Base-by-base conservation (phyloP, 331 rosid species). In the Malus hybrid region DNA sequence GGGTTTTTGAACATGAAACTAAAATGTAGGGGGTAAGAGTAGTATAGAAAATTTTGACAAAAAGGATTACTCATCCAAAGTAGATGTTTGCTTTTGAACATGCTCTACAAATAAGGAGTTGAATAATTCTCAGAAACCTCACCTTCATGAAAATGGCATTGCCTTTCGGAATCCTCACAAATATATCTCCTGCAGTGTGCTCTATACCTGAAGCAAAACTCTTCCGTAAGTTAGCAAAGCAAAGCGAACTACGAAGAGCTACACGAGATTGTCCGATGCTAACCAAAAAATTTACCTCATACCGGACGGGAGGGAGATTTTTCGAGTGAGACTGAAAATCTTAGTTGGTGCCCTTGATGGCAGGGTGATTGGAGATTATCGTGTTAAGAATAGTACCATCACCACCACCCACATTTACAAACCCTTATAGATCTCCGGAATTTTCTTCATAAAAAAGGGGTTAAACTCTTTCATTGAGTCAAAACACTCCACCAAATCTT, bases 371-470 rank as follows among this genome's bases (percentile, higher is more conserved):
- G 67, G 78, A 75, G 68, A 79, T 57, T 48, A 85, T 85, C 83
- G 64, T 81, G 67, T 81, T 67, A 63, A 81, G 82, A 33, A 62
- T 62, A 54, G 50, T 31, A 9, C 73, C 83, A 48, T 60, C 76
- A 2, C 81, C 83, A 33, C 85, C 85, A 1, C 87, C 85, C 6
- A 63, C 81, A 78, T 84, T 85, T 4, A 81, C 80, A 81, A 81
- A 61, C 80, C 85, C 14, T 64, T 46, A 5, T 71, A 75, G 8
- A 2, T 60, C 44, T 71, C 70, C 13, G 75, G 75, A 22, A 78
- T 77, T 42, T 32, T 32, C 68, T 48, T 39, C 59, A 48, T 73
- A 16, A 69, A 27, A 10, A 80, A 12, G 18, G 73, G 67, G 28
- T 78, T 69, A 8, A 68, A 52, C 19, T 69, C 75, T 57, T 73